phyloP scores from a whole-genome alignment of 2,329 filamentous ascomycete genomes.

The Alternaria rosae region DNA sequence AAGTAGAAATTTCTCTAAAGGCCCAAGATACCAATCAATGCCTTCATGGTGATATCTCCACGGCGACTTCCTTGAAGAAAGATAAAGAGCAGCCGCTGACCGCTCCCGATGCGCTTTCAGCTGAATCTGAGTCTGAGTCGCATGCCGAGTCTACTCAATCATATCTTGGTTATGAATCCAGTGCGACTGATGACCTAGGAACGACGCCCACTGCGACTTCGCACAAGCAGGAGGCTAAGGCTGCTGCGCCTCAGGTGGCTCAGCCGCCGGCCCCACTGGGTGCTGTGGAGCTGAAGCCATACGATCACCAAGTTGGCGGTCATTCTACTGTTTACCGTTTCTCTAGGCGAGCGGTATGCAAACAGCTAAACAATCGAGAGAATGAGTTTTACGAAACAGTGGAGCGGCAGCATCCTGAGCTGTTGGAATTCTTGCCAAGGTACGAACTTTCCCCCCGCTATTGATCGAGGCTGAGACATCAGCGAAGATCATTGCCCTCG shows the following conservation, averaged over 20 bases:
- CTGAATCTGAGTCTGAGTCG: conserved; percentile 54
- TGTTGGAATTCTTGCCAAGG: conserved; percentile 89
- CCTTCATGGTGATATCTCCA: conserved; percentile 65
- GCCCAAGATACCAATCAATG: conserved; percentile 67
- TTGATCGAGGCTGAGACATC: conserved; percentile 51
- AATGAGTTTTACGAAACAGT: conserved; percentile 99
- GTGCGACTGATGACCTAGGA: conserved; percentile 61
- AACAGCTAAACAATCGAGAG: conserved; percentile 96
- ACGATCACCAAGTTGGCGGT: conserved; percentile 95
- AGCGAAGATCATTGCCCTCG: conserved; percentile 41
- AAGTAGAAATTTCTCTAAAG: conserved; percentile 69
- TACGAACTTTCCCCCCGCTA: conserved; percentile 37
- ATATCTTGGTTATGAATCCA: conserved; percentile 59
- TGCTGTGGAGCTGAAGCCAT: conserved; percentile 94
- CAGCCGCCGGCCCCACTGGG: conserved; percentile 71
- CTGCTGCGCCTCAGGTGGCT: conserved; percentile 30
- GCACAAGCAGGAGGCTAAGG: conserved; percentile 40
- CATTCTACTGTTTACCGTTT: conserved; percentile 97
- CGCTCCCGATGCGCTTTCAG: conserved; percentile 38
- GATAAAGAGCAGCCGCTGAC: conserved; percentile 50
- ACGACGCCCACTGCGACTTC: conserved; percentile 48
- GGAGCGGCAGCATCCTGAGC: conserved; percentile 86
- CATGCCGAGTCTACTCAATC: conserved; percentile 54
- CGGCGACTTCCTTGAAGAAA: conserved; percentile 49
- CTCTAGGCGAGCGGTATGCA: conserved; percentile 93